Evolutionary conservation across 2,329 filamentous ascomycete genomes (phyloP), one percentile per base, ranked within the genome.

Genomic region (Claviceps capensis): DNA sequence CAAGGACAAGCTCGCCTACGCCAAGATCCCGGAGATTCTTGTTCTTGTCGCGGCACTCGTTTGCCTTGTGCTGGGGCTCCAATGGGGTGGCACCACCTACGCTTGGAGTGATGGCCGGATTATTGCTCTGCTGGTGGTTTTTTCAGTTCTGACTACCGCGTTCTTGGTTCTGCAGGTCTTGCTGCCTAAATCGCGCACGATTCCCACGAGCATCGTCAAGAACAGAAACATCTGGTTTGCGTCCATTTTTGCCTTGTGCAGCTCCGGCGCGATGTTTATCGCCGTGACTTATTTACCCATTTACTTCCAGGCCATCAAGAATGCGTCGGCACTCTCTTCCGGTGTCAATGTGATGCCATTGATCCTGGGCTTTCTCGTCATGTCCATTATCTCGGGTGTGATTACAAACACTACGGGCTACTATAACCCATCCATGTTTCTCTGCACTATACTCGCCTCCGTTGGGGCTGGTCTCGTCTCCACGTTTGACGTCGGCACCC

Each of bases 1-100:
- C 4, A 37, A 13, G 3, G 34, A 46, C 7, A 45, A 46, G 34
- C 16, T 51, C 16, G 38, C 9, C 34, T 47, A 13, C 58, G 63
- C 38, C 56, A 65, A 2, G 65, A 67, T 47, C 61, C 61, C 6
- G 51, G 65, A 66, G 13, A 63, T 62, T 2, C 48, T 54, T 16
- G 57, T 65, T 5, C 61, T 67, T 13, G 60, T 64, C 59, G 63
- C 63, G 0, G 59, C 69, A 9, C 65, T 75, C 6, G 60, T 75
- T 19, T 76, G 72, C 56, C 63, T 76, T 14, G 57, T 76, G 0
- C 63, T 78, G 0, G 73, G 72, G n/a, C 62, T 78, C 3, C 72
- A 76, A 52, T 77, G 71, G 71, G 70, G 70, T 36, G 71, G 69
- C 9, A 59, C 60, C 30, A 62, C 62, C 46, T 67, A 70, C 37